Evolutionary conservation across 306 rosid species (phyloP), one percentile per base, ranked within the genome.

Genomic region (Medicago ruthenica): DNA sequence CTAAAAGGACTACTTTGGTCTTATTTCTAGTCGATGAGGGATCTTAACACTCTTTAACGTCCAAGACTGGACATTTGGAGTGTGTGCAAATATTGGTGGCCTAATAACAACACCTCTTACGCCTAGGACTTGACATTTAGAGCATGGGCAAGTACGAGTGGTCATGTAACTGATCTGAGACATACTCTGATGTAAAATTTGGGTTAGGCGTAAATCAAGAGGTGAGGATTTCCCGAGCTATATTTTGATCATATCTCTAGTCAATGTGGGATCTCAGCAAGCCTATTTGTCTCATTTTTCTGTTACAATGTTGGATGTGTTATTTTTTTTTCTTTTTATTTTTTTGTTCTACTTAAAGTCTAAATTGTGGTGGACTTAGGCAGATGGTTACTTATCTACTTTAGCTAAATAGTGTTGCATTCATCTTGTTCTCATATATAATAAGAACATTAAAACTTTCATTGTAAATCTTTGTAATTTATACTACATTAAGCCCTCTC

Each of bases 311-410:
- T 17, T 53, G 4, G 24, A 53, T 8, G 22, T 16, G 9, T 17
- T 17, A 7, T 2, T 7, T 51, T 51, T 50, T 51, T n/a, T 2
- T 53, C 3, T n/a, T 51, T 45, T 45, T 0, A 2, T 11, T 44
- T 44, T 1, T 45, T 47, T 45, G 14, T 47, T 47, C n/a, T 47
- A 47, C 17, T 3, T 51, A 51, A 8, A 1, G 12, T 17, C 59
- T 53, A 53, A 17, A 16, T 53, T 6, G 24, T 17, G 59, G 24
- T 53, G 24, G 80, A 14, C 68, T 60, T 50, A 39, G 76, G 66
- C 27, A 45, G 54, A 60, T 59, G 64, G 45, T 7, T 48, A 53
- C 44, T 54, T 53, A 51, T 63, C 67, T 71, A 40, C 51, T 72
- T 65, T n/a, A 21, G 47, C 59, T 16, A 15, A 68, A 67, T 67